Base-by-base conservation (phyloP, 2,329 filamentous ascomycete species). In the Pestalotiopsis sp. region DNA sequence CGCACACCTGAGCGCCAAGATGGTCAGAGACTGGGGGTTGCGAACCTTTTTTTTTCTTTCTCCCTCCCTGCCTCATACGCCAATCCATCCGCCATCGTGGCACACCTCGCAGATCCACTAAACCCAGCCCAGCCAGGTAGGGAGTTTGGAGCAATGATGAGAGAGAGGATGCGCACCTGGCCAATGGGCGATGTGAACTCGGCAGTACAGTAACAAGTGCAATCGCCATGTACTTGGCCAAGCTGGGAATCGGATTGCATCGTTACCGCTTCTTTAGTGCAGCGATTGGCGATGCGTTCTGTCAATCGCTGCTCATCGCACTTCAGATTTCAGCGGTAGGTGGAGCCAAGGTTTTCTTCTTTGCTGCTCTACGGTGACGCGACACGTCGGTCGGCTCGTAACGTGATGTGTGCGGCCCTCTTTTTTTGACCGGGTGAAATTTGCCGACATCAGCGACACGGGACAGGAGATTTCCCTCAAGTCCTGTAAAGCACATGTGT, bases 301-400 rank as follows among this genome's bases (percentile, higher is more conserved):
- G 63, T 56, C 63, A 65, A 65, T 65, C 63, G 52, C 41, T 57
- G 41, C 52, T 38, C 25, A 65, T 65, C 41, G 63, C 45, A 65
- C 23, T 45, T 65, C 60, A 31, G 36, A 14, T 17, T n/a, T 20
- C 57, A 23, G 20, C 20, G 27, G 41, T 14, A 17, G 45, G 45
- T 52, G 45, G 59, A 36, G 40, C 25, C n/a, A 27, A 38, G 4
- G 27, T 36, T 27, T 27, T 20, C 31, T 36, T 61, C 31, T 61
- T 36, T 36, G 25, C 36, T 59, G 57, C 57, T 59, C 36, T 61
- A 40, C 59, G 36, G 25, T 40, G 59, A 61, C 31, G 59, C 12
- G 59, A 36, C 45, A 52, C 45, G 45, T 40, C 36, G 9, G 27
- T 38, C 17, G 31, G 31, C 31, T 20, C 31, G 59, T 61, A 36